Percentiles rank a stretch among this genome's conserved stretches.
Evolutionary conservation across 768 basidiomycete species (phyloP).

Genomic region (Cyclocybe aegerita): DNA sequence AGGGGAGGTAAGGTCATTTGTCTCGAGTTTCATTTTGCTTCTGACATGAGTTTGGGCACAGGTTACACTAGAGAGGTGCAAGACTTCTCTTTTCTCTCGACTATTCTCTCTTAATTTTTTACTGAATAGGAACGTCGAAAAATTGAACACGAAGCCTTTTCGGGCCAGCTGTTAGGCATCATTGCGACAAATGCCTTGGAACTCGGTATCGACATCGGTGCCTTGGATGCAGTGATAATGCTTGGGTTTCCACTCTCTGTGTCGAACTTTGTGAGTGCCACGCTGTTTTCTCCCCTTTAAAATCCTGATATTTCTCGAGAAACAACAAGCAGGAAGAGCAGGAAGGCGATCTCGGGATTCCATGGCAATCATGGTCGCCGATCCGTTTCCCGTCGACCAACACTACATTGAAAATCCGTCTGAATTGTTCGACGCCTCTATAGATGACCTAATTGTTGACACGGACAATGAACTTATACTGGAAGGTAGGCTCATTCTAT

Average conservation of each 20-base stretch:
- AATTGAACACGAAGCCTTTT: constrained; percentile 87
- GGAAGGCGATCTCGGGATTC: constrained; percentile 81
- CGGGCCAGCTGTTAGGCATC: constrained; percentile 79
- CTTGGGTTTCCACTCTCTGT: constrained; percentile 80
- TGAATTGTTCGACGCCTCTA: constrained; percentile 62
- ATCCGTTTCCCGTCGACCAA: constrained; percentile 67
- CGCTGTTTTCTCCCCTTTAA: constrained; percentile 2
- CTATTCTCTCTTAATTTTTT: background rate
- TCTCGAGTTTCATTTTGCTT: background rate
- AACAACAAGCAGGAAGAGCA: constrained; percentile 88
- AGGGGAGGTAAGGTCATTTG: constrained; percentile 60
- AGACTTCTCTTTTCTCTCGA: background rate
- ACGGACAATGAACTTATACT: constrained; percentile 71
- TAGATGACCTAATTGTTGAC: constrained; percentile 69
- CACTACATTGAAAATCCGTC: constrained; percentile 71
- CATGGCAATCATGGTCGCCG: constrained; percentile 71
- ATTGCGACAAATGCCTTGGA: constrained; percentile 91
- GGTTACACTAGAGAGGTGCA: constrained; percentile 73
- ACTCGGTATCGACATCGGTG: constrained; percentile 88
- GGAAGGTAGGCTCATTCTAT: constrained; percentile 43
- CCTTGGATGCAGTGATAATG: constrained; percentile 87
- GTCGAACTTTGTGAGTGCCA: constrained; percentile 68
- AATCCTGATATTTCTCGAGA: constrained; percentile 35
- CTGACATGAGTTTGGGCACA: constrained; percentile 18
- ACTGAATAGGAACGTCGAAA: constrained; percentile 65